Evolutionary conservation across 306 rosid species (phyloP), one percentile per base, ranked within the genome.

Genomic region (Psophocarpus tetragonolobus): DNA sequence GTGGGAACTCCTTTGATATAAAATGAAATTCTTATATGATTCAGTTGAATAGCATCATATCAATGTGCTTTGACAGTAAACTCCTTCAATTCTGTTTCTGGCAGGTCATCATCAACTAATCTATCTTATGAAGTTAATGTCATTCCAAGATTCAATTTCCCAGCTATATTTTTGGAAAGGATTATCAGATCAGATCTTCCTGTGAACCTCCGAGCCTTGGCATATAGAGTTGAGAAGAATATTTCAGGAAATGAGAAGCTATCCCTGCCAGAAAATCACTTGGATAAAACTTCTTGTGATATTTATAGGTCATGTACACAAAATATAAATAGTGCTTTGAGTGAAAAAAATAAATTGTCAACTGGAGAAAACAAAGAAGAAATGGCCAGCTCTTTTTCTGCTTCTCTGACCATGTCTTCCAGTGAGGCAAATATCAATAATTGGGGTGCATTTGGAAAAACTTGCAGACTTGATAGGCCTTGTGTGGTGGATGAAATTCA

Each of bases 401-500:
- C 87, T 68, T 32, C 89, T 38, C 42, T 88, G 66, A 61, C 87
- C 76, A 39, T 78, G 29, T 70, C 89, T 80, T 71, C 90, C 32
- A 23, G 82, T 50, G 92, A 91, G 74, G 50, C 80, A 66, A 93
- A 83, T 74, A 63, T 65, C 50, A 93, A 84, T 36, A 91, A 84
- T 36, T 89, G 89, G 93, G 92, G 98, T 41, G 85, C 91, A 30
- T 86, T 88, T 71, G 93, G 97, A 79, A 92, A 92, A 87, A 80
- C 75, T 44, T 92, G 97, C 86, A 86, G 93, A 71, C 96, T 91
- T 79, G 97, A 91, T 81, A 87, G 54, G 81, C 93, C 91, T 83
- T 86, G 97, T 81, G 69, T 88, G 82, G 98, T 95, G 68, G 98
- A 95, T 85, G 98, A 95, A 84, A 94, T 95, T 88, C 97, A 95